Evolutionary conservation across 2,329 filamentous ascomycete species (phyloP), one percentile per base, ranked within the genome.

Genomic region (Fusarium bulbicola): DNA sequence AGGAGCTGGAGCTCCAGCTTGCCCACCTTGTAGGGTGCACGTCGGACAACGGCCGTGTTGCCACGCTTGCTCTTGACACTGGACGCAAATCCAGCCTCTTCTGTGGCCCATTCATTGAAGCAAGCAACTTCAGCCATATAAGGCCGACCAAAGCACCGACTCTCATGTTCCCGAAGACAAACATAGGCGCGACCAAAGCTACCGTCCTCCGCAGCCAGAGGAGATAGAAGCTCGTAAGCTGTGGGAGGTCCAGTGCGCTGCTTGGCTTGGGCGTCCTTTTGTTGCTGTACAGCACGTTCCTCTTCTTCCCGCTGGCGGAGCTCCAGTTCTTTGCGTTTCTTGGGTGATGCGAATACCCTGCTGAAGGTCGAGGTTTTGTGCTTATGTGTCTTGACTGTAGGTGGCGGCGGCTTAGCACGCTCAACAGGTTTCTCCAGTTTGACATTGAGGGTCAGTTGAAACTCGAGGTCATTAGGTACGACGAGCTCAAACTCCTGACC

Each of bases 401-500:
- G 90, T 7, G 91, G 88, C 42, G 85, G 84, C 4, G 88, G 80
- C 61, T 84, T 84, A 68, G 85, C 85, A 18, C 92, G 88, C 32
- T 68, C 72, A 9, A 92, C 90, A 11, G 93, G 93, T 79, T 95
- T 93, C 74, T 95, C 93, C 30, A 98, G 88, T 85, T 98, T 98
- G 73, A 97, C 97, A 75, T 98, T 97, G 20, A 99, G 89, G 1
- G 96, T 98, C 43, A 99, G 89, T 83, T 99, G 96, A 84, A 99
- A 99, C 82, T 99, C 96, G n/a, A 99, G 90, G 77, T 99, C 96
- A 76, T 97, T 96, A 56, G 97, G 92, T 32, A 99, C 96, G 37
- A 98, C 95, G 49, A 99, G 91, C 84, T 99, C 96, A 77, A 99
- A 99, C 81, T 99, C 96, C 80, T 99, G 96, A 12, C 95, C 96